These are phyloP conservation scores for Penicillium chermesinum DNA, from an alignment of 495 filamentous ascomycete species.

Conservation along the genomic window DNA sequence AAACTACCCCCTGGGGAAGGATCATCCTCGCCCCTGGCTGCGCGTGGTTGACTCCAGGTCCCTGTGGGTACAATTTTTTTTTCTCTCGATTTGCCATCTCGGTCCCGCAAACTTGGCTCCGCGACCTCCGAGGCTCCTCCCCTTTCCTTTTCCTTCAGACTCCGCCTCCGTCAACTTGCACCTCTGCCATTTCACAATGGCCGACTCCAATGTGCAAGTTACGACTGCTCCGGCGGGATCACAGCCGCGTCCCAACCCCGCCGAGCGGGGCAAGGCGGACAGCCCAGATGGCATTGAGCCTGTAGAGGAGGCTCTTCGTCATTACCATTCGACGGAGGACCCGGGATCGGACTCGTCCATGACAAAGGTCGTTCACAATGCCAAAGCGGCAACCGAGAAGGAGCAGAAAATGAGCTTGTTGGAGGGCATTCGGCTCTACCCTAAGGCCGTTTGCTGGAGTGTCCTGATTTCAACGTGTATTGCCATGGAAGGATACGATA, in stretches of 20 bases:
- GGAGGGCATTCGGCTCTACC: slow-evolving; percentile 48
- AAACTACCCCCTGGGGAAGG: background rate
- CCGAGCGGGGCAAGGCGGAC: background rate
- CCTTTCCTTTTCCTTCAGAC: background rate
- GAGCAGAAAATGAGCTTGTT: slow-evolving; percentile 43
- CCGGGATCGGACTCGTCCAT: slow-evolving; percentile 25
- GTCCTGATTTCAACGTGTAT: slow-evolving; percentile 50
- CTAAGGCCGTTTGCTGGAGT: slow-evolving; percentile 53
- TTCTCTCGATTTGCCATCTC: background rate
- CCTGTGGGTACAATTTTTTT: background rate
- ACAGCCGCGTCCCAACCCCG: background rate
- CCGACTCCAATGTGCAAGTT: slow-evolving; percentile 16
- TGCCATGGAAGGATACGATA: slow-evolving; percentile 57
- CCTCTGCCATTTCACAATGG: background rate
- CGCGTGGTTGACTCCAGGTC: background rate
- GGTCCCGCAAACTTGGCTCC: background rate
- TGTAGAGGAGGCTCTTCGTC: slow-evolving; percentile 13
- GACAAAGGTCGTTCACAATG: slow-evolving; percentile 37
- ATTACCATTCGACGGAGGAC: slow-evolving; percentile 15
- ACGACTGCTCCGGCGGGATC: background rate
- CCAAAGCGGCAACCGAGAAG: slow-evolving; percentile 42
- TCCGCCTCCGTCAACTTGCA: background rate
- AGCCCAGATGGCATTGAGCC: slow-evolving; percentile 23
- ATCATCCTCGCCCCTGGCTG: background rate
- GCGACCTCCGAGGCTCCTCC: background rate